A percentile compares a stretch with the other conserved stretches of the same genome.
Evolutionary conservation across 768 basidiomycete species (phyloP).

Genomic region (Leccinum broughii): DNA sequence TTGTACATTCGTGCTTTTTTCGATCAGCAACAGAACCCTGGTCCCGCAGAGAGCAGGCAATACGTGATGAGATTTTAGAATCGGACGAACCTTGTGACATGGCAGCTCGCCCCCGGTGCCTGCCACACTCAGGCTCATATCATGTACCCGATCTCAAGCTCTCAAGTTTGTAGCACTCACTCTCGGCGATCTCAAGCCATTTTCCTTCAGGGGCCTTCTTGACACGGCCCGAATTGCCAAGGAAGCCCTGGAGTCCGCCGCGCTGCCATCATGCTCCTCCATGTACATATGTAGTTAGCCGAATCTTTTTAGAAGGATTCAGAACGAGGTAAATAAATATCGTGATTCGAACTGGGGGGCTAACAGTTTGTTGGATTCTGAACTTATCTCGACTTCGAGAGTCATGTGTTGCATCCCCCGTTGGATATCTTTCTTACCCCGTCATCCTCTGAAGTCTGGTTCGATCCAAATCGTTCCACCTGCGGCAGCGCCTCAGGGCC

Average conservation of each 20-base stretch:
- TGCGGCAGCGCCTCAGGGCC: neutral
- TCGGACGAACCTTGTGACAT: neutral
- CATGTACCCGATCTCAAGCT: neutral
- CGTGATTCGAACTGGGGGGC: neutral
- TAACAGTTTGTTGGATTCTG: neutral
- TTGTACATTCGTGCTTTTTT: slow-evolving; percentile 1
- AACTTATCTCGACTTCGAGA: neutral
- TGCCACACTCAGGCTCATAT: neutral
- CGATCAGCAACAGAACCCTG: slow-evolving; percentile 1
- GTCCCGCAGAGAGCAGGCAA: neutral
- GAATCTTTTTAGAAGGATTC: neutral
- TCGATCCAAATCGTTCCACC: neutral
- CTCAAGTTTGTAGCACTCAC: neutral
- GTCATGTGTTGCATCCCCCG: neutral
- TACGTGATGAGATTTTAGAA: neutral
- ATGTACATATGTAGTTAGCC: neutral
- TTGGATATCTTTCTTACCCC: neutral
- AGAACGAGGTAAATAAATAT: neutral
- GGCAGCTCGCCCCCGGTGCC: neutral
- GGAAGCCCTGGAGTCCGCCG: neutral
- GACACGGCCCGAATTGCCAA: slow-evolving; percentile 7
- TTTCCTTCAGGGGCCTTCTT: neutral
- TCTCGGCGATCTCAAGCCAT: neutral
- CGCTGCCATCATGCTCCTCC: neutral
- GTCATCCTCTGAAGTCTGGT: neutral